Evolutionary conservation across 805 yeast species (phyloP).

Genomic region (Tetrapisispora taiwanensis): DNA sequence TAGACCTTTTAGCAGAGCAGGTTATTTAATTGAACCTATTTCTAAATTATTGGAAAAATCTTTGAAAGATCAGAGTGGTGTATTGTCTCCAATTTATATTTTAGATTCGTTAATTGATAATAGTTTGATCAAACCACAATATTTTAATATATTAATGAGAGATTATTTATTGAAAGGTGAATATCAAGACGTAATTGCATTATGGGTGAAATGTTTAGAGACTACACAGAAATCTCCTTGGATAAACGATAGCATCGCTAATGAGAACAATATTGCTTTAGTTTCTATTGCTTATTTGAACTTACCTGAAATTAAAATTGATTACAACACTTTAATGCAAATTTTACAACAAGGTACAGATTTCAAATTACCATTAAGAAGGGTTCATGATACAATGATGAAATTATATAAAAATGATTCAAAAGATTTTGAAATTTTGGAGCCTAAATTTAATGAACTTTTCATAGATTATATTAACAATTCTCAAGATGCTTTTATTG

Average conservation of each 20-base stretch:
- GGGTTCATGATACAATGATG: conserved; percentile 1
- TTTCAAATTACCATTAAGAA: conserved; percentile 9
- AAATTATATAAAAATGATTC: neutral
- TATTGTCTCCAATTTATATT: conserved; percentile 21
- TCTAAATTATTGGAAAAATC: conserved; percentile 10
- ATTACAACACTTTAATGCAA: conserved; percentile 14
- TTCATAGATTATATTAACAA: conserved; percentile 7
- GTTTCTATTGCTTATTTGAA: conserved; percentile 21
- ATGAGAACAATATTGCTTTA: conserved; percentile 13
- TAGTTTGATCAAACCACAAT: conserved; percentile 21
- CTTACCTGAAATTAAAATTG: conserved; percentile 16
- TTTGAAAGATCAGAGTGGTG: conserved; percentile 1
- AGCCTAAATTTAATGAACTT: conserved; percentile 5
- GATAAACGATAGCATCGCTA: conserved; percentile 7
- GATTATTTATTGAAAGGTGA: conserved; percentile 11
- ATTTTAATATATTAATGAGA: conserved; percentile 20
- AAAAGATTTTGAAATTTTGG: neutral
- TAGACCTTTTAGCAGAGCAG: conserved; percentile 7
- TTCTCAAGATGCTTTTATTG: conserved; percentile 7
- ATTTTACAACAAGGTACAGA: conserved; percentile 14
- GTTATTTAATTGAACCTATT: conserved; percentile 14
- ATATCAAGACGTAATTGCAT: conserved; percentile 22
- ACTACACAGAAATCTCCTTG: neutral
- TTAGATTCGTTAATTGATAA: conserved; percentile 17
- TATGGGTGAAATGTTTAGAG: conserved; percentile 26